These are phyloP conservation scores for Debaryomyces sp. DNA, from an alignment of 1,139 yeast genomes.

Conservation along the genomic window DNA sequence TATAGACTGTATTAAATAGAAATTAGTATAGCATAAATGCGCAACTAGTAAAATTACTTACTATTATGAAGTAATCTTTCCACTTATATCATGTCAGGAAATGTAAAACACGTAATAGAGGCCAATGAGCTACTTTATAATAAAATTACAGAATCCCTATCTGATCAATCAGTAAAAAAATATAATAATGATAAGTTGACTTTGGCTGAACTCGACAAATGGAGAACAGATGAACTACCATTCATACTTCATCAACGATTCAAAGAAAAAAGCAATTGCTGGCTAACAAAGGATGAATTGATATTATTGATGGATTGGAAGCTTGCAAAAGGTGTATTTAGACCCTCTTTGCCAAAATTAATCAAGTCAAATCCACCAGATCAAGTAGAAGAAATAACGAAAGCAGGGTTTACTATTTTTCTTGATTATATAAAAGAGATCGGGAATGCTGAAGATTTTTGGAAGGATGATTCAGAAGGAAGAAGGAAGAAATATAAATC, in stretches of 20 bases:
- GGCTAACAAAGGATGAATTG: constrained; percentile 42
- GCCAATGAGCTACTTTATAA: constrained; percentile 12
- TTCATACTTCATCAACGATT: constrained; percentile 20
- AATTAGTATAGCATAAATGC: neutral
- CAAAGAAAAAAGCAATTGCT: constrained; percentile 20
- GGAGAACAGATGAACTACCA: constrained; percentile 38
- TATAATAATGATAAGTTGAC: constrained; percentile 26
- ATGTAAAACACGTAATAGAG: constrained; percentile 6
- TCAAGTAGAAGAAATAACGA: constrained; percentile 30
- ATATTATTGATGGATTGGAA: constrained; percentile 52
- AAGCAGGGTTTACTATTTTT: constrained; percentile 29
- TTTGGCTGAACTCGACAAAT: constrained; percentile 36
- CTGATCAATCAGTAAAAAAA: constrained; percentile 18
- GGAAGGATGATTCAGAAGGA: constrained; percentile 11
- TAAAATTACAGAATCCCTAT: constrained; percentile 13
- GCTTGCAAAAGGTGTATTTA: constrained; percentile 49
- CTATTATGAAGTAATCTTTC: neutral
- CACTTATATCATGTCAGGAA: constrained; percentile 4
- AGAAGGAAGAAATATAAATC: constrained; percentile 17
- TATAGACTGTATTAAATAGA: constrained; percentile 3
- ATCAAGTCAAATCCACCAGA: constrained; percentile 37
- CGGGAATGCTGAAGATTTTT: constrained; percentile 9
- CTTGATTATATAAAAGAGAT: constrained; percentile 19
- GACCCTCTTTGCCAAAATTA: constrained; percentile 46
- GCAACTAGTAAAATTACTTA: neutral